Evolutionary conservation across 345 rosid species (phyloP).

Genomic region (Syzygium grande): DNA sequence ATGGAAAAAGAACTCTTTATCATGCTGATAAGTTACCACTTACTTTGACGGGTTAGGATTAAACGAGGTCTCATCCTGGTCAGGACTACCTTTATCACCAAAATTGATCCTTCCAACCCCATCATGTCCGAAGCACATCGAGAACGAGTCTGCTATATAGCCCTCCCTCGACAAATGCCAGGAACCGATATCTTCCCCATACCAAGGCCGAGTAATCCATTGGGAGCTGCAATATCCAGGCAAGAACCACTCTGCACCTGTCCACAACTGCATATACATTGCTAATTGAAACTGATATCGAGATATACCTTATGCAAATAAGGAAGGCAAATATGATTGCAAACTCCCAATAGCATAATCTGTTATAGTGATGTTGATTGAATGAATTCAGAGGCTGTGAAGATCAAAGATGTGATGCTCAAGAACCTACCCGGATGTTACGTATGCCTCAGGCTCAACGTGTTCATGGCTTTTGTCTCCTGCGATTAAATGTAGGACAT

Average conservation of each 20-base stretch:
- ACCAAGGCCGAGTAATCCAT: slow-evolving; percentile 81
- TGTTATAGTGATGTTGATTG: not conserved
- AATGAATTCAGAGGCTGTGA: not conserved
- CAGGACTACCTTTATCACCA: slow-evolving; percentile 77
- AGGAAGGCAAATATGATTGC: not conserved
- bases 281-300: not conserved
- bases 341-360: not conserved
- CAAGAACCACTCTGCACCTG: slow-evolving; percentile 93
- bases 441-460: slow-evolving; percentile 34
- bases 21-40: slow-evolving; percentile 42
- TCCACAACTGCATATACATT: slow-evolving; percentile 65
- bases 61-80: slow-evolving; percentile 80
- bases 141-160: slow-evolving; percentile 68
- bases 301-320: not conserved
- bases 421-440: slow-evolving; percentile 63
- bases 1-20: slow-evolving; percentile 6
- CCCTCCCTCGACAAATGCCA: slow-evolving; percentile 73
- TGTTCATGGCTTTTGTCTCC: slow-evolving; percentile 35
- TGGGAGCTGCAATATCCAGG: slow-evolving; percentile 81
- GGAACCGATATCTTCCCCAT: slow-evolving; percentile 90
- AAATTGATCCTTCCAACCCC: slow-evolving; percentile 88
- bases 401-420: not conserved
- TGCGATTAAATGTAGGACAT: slow-evolving; percentile 62
- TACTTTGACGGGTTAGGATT: slow-evolving; percentile 75
- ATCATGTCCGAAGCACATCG: slow-evolving; percentile 81